Evolutionary conservation across 805 yeast genomes (phyloP).

Genomic region (Pichia pseudocactophila): DNA sequence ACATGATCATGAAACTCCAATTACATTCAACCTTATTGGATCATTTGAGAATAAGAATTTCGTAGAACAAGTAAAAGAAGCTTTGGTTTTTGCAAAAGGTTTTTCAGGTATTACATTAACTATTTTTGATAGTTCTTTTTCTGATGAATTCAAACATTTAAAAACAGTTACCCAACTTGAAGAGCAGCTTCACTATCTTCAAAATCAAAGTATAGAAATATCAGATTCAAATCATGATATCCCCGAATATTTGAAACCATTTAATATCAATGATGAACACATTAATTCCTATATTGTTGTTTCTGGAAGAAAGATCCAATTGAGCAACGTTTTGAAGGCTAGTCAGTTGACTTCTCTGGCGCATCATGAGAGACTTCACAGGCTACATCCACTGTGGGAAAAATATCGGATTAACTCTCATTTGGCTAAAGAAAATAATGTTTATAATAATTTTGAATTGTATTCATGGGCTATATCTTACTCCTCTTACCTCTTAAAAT

Average conservation of each 20-base stretch:
- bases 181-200: constrained; percentile 1
- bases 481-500: constrained; percentile 25
- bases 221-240: too few species aligned
- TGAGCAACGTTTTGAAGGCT: background rate
- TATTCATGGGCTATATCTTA: constrained; percentile 15
- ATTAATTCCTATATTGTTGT: constrained; percentile 15
- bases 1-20: constrained; percentile 3
- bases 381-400: background rate
- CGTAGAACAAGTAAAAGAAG: constrained; percentile 35
- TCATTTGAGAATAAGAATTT: constrained; percentile 35
- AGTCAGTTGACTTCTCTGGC: constrained; percentile 6
- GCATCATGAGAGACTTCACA: constrained; percentile 8
- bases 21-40: constrained; percentile 48
- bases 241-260: too few species aligned
- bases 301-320: constrained; percentile 44
- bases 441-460: constrained; percentile 16
- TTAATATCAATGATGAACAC: constrained; percentile 1
- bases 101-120: constrained; percentile 14
- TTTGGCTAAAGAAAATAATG: background rate
- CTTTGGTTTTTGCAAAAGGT: constrained; percentile 19
- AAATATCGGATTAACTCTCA: background rate
- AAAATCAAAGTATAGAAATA: too few species aligned
- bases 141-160: constrained; percentile 6
- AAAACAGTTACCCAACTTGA: constrained; percentile 3
- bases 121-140: constrained; percentile 13